Evolutionary conservation across 805 yeast species (phyloP).

Genomic region (Suhomyces emberorum): DNA sequence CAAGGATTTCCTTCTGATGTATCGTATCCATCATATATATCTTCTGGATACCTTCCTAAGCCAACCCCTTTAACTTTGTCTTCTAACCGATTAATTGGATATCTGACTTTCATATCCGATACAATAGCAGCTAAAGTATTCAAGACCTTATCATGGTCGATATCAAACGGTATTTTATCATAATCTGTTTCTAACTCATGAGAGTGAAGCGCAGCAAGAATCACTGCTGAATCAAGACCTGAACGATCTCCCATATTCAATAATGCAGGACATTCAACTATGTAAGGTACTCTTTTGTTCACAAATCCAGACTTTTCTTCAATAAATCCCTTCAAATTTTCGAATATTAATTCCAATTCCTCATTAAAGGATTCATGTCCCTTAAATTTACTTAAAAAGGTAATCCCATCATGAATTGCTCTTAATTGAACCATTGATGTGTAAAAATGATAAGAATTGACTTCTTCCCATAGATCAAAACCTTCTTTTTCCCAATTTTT

Average conservation of each 20-base stretch:
- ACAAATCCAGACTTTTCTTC: slow-evolving; percentile 41
- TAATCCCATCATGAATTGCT: slow-evolving; percentile 59
- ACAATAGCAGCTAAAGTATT: slow-evolving; percentile 64
- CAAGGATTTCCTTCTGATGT: slow-evolving; percentile 86
- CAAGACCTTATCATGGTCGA: slow-evolving; percentile 53
- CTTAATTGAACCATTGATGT: slow-evolving; percentile 72
- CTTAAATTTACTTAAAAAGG: slow-evolving; percentile 26
- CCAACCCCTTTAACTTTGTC: slow-evolving; percentile 51
- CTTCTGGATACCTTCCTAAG: slow-evolving; percentile 92
- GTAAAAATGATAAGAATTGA: slow-evolving; percentile 71
- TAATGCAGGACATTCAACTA: slow-evolving; percentile 65
- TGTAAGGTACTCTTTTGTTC: slow-evolving; percentile 41
- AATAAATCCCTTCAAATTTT: slow-evolving; percentile 37
- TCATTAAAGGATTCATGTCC: slow-evolving; percentile 25
- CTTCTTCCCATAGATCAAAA: slow-evolving; percentile 96
- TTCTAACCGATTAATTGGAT: slow-evolving; percentile 66
- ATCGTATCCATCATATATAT: slow-evolving; percentile 73
- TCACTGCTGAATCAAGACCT: slow-evolving; percentile 78
- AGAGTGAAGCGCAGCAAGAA: slow-evolving; percentile 51
- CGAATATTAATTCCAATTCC: slow-evolving; percentile 27
- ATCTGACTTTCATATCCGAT: slow-evolving; percentile 66
- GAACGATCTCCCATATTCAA: slow-evolving; percentile 43
- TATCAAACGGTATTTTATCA: slow-evolving; percentile 56
- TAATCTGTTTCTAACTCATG: slow-evolving; percentile 41
- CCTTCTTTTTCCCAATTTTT: slow-evolving; percentile 60